Percentiles rank a stretch among this genome's conserved stretches.
Evolutionary conservation across 768 basidiomycete genomes (phyloP).

Genomic region (Dentipellis fragilis): DNA sequence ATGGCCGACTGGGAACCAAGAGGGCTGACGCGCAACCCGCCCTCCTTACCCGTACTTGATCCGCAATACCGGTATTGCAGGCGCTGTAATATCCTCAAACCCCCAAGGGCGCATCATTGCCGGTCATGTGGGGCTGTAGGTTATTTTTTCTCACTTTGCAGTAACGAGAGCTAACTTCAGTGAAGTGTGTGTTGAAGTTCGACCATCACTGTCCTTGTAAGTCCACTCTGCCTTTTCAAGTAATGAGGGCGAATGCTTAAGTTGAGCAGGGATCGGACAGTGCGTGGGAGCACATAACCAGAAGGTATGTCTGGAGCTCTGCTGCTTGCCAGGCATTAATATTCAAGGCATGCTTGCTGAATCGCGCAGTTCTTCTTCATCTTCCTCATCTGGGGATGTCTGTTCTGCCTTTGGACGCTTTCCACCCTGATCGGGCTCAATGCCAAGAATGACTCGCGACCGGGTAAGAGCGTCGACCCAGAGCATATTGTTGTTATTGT

Average conservation of each 20-base stretch:
- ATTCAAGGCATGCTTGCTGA: neutral
- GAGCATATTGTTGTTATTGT: slow-evolving; percentile 67
- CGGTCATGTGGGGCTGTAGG: slow-evolving; percentile 72
- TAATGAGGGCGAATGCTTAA: neutral
- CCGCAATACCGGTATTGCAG: slow-evolving; percentile 62
- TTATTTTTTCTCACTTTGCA: slow-evolving; percentile 7
- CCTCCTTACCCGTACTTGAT: slow-evolving; percentile 36
- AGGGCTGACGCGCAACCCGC: slow-evolving; percentile 19
- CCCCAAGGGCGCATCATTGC: slow-evolving; percentile 73
- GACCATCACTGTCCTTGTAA: slow-evolving; percentile 88
- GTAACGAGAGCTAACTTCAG: neutral
- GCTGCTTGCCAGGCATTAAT: neutral
- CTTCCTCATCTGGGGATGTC: slow-evolving; percentile 54
- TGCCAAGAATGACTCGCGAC: slow-evolving; percentile 22
- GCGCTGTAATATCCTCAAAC: slow-evolving; percentile 58
- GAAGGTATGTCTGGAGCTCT: slow-evolving; percentile 38
- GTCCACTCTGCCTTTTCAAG: slow-evolving; percentile 16
- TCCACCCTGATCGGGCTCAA: slow-evolving; percentile 47
- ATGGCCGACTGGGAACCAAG: neutral
- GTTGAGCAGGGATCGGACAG: slow-evolving; percentile 73
- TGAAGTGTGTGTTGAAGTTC: slow-evolving; percentile 69
- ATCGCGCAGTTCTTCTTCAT: slow-evolving; percentile 67
- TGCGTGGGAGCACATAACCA: slow-evolving; percentile 92
- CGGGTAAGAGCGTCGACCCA: slow-evolving; percentile 36
- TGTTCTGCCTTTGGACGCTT: slow-evolving; percentile 58